Evolutionary conservation across 495 filamentous ascomycete species (phyloP).

Genomic region (Trichoderma virens): DNA sequence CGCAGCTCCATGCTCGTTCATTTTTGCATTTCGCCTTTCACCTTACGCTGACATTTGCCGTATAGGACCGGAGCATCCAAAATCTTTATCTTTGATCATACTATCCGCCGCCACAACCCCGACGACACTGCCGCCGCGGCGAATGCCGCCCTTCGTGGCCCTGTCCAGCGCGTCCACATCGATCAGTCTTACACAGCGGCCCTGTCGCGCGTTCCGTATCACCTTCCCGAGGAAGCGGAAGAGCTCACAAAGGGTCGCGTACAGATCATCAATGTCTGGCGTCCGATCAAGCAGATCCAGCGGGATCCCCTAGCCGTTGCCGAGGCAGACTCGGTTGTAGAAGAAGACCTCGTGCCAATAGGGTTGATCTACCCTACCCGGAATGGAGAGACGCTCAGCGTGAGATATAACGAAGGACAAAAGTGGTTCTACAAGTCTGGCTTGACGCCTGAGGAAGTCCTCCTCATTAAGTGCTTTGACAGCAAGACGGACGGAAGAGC

Average conservation of each 20-base stretch:
- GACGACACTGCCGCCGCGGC: slow-evolving; percentile 13
- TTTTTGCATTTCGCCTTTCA: background rate
- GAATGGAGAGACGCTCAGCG: slow-evolving; percentile 64
- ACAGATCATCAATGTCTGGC: slow-evolving; percentile 78
- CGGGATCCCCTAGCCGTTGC: slow-evolving; percentile 58
- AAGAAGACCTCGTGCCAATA: slow-evolving; percentile 60
- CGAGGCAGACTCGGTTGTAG: slow-evolving; percentile 50
- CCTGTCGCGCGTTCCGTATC: slow-evolving; percentile 47
- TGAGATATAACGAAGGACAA: slow-evolving; percentile 49
- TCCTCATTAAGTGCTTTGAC: slow-evolving; percentile 68
- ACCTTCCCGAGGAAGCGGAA: slow-evolving; percentile 56
- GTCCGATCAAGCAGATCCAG: slow-evolving; percentile 56
- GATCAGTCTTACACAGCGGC: slow-evolving; percentile 61
- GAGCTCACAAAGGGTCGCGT: slow-evolving; percentile 54
- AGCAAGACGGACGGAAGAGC: slow-evolving; percentile 51
- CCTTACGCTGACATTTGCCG: background rate
- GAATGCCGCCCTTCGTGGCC: slow-evolving; percentile 38
- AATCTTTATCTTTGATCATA: slow-evolving; percentile 71
- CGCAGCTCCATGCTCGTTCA: background rate
- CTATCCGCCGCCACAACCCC: slow-evolving; percentile 50
- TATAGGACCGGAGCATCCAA: slow-evolving; percentile 54
- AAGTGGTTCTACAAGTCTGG: slow-evolving; percentile 76
- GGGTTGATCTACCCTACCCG: slow-evolving; percentile 68
- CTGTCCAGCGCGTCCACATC: slow-evolving; percentile 62
- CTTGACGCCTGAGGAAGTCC: slow-evolving; percentile 52